phyloP scores from a whole-genome alignment of 805 yeast genomes.

The Starmerella riodocensis region DNA sequence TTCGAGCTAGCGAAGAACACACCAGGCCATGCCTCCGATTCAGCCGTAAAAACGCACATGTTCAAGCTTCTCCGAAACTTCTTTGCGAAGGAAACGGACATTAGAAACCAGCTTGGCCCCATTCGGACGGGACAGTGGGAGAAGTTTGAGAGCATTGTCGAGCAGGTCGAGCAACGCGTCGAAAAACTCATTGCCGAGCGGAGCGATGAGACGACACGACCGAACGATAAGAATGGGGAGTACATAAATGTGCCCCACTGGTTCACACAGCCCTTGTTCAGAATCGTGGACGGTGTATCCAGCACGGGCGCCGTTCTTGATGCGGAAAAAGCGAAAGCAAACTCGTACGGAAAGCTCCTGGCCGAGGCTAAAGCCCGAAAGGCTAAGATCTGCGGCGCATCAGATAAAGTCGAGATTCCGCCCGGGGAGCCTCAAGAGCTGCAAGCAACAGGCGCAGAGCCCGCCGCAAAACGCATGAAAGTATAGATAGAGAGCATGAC shows the following conservation, averaged over 20 bases:
- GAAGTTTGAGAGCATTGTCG: conserved; percentile 44
- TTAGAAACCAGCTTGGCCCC: conserved; percentile 59
- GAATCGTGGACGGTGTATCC: conserved; percentile 68
- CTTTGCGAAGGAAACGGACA: conserved; percentile 58
- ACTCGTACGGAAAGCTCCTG: conserved; percentile 5
- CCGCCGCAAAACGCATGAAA: background rate
- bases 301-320: conserved; percentile 23
- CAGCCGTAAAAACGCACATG: conserved; percentile 83
- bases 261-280: conserved; percentile 92
- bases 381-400: no score
- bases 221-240: conserved; percentile 43
- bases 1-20: conserved; percentile 60
- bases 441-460: no score
- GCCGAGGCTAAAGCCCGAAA: conserved; percentile 7
- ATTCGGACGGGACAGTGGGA: conserved; percentile 35
- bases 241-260: conserved; percentile 81
- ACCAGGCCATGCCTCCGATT: conserved; percentile 59
- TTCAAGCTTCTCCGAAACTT: conserved; percentile 79
- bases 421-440: no score
- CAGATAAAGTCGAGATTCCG: no score
- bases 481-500: background rate
- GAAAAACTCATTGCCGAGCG: conserved; percentile 36
- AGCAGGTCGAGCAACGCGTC: conserved; percentile 55
- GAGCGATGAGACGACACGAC: background rate
- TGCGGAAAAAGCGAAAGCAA: conserved; percentile 10